Evolutionary conservation across 139 green algal genomes (phyloP), one percentile per base, ranked within the genome.

Genomic region (Nannochloris sp.): DNA sequence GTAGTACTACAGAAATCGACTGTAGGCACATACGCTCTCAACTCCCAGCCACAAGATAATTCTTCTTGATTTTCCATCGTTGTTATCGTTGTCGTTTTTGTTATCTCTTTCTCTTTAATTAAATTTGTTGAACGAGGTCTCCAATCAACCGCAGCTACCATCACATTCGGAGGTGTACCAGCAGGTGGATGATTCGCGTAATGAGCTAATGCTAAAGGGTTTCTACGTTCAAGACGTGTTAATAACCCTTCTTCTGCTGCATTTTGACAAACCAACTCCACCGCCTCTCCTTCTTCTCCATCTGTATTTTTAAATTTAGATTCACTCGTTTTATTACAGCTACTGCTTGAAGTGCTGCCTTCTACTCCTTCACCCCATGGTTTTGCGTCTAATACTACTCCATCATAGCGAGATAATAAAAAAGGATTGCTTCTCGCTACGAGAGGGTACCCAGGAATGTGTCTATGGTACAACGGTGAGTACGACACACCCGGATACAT

Each of bases 401-500:
- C 75, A 51, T 89, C 84, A 71, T 77, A 92, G 6, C 84, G 70
- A 9, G 76, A 67, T 3, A 83, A 53, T 14, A 90, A 58, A 65
- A 76, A 89, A 30, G 71, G 35, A 48, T 83, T 86, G 14, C 65
- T 51, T 10, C 30, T n/a, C 51, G 81, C 83, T 1, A 91, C 54
- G 1, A 64, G 70, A 10, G 85, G 85, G 63, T 90, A 92, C 32
- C 68, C 71, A 3, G 70, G 64, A 34, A 92, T 85, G 6, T 72
- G 19, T 53, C 79, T 74, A 54, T 83, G 70, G 7, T 80, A 54
- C 12, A 57, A 23, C 1, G 54, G 66, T 14, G 10, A 42, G 57
- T 89, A 91, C 6, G 76, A 61, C 6, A 86, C 61, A 48, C 85
- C 85, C 31, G 85, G 85, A 61, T 85, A 90, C 24, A 91, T 61